Evolutionary conservation across 257 asterid genomes (phyloP).

Genomic region (Catharanthus roseus): DNA sequence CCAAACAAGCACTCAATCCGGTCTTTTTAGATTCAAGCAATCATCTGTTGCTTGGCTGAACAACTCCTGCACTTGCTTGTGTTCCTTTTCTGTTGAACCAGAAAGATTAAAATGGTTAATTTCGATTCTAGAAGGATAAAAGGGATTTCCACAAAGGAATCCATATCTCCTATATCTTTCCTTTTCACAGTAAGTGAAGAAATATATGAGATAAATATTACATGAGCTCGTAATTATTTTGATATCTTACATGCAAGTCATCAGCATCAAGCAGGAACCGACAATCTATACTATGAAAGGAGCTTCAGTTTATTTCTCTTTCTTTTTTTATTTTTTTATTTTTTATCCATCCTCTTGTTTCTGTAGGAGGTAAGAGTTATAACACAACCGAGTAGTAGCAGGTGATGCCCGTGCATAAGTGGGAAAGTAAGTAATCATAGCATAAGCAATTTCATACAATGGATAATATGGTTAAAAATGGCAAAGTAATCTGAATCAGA

Average conservation of each 20-base stretch:
- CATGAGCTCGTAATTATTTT: not conserved
- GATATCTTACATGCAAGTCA: too few species aligned
- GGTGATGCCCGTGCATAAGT: not conserved
- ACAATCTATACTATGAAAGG: not conserved
- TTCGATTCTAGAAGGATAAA: not conserved
- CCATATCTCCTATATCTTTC: not conserved
- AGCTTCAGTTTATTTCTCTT: not conserved
- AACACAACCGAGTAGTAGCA: not conserved
- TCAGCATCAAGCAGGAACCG: not conserved
- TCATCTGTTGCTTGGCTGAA: constrained; percentile 71
- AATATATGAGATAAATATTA: not conserved
- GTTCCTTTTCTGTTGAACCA: constrained; percentile 13
- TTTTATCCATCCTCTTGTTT: not conserved
- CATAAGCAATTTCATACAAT: too few species aligned
- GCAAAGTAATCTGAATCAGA: not conserved
- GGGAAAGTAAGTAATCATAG: too few species aligned
- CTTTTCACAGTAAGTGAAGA: not conserved
- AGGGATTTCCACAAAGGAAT: not conserved
- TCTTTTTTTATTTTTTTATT: too few species aligned
- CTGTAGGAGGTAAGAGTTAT: not conserved
- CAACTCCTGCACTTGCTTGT: constrained; percentile 74
- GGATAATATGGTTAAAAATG: not conserved
- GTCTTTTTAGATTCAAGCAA: constrained; percentile 83
- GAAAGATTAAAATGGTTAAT: not conserved
- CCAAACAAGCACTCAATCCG: constrained; percentile 34